phyloP scores from a whole-genome alignment of 805 yeast genomes.

The Saccharomycopsis amapae region DNA sequence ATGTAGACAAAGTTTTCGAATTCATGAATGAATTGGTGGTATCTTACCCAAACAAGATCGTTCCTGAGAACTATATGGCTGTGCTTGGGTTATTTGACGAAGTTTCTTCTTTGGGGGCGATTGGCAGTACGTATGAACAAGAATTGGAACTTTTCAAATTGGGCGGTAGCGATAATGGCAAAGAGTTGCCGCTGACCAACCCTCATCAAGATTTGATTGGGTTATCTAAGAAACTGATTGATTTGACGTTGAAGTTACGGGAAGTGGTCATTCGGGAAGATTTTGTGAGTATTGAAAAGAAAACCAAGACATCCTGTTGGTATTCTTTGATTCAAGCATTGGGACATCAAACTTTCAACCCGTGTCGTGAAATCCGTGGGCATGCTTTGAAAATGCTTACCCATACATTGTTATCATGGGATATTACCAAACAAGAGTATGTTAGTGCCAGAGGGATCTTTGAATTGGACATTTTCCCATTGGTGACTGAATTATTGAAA shows the following conservation, averaged over 20 bases:
- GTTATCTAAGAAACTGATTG: constrained; percentile 53
- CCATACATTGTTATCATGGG: constrained; percentile 39
- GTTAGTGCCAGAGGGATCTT: constrained; percentile 50
- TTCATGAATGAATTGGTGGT: constrained; percentile 40
- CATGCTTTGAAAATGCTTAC: constrained; percentile 61
- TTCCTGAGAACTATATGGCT: constrained; percentile 50
- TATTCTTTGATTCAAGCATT: constrained; percentile 70
- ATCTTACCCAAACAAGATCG: constrained; percentile 30
- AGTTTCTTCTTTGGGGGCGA: constrained; percentile 72
- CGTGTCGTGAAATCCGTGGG: constrained; percentile 68
- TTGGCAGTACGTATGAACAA: constrained; percentile 71
- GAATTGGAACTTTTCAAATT: constrained; percentile 41
- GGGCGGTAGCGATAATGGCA: constrained; percentile 38
- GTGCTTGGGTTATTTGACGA: constrained; percentile 70
- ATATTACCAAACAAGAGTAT: constrained; percentile 29
- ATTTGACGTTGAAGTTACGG: constrained; percentile 49
- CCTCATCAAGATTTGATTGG: constrained; percentile 50
- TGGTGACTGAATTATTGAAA: constrained; percentile 57
- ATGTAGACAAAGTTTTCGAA: constrained; percentile 37
- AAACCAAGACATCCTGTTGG: constrained; percentile 29
- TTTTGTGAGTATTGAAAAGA: constrained; percentile 31
- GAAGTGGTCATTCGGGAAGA: constrained; percentile 29
- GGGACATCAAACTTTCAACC: constrained; percentile 85
- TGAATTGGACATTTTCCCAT: constrained; percentile 69
- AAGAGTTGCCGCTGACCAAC: constrained; percentile 26